phyloP scores from a whole-genome alignment of 2,329 filamentous ascomycete genomes.

The Rhytidhysteron rufulum region DNA sequence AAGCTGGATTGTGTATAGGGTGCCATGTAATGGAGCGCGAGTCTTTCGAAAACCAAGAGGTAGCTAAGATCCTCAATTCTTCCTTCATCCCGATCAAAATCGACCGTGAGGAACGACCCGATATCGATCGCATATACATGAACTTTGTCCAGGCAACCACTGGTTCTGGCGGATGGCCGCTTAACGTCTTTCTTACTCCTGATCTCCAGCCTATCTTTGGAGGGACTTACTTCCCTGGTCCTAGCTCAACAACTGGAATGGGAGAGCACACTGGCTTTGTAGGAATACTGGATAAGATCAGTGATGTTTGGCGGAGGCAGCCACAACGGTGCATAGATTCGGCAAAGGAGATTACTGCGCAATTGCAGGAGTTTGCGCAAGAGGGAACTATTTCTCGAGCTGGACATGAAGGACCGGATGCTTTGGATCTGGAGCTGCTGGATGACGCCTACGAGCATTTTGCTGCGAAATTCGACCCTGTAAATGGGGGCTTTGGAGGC shows the following conservation, averaged over 20 bases:
- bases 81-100: conserved; percentile 89
- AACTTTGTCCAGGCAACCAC: conserved; percentile 95
- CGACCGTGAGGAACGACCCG: conserved; percentile 89
- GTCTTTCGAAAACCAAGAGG: conserved; percentile 78
- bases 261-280: conserved; percentile 70
- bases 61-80: conserved; percentile 78
- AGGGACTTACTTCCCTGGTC: conserved; percentile 91
- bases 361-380: conserved; percentile 81
- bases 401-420: conserved; percentile 54
- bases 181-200: conserved; percentile 95
- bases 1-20: conserved; percentile 25
- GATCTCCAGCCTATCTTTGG: conserved; percentile 92
- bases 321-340: conserved; percentile 78
- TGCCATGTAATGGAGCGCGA: conserved; percentile 88
- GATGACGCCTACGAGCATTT: conserved; percentile 78
- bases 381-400: conserved; percentile 65
- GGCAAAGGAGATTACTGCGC: conserved; percentile 74
- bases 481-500: conserved; percentile 69
- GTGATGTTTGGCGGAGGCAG: conserved; percentile 73
- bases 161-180: conserved; percentile 84
- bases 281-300: conserved; percentile 75
- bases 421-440: conserved; percentile 81
- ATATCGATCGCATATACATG: conserved; percentile 96
- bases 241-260: conserved; percentile 53
- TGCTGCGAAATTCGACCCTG: conserved; percentile 71